A percentile compares a stretch with the other conserved stretches of the same genome.
Conservation (phyloP, 768 basidiomycete genomes). For the Boletus barrowsii region DNA sequence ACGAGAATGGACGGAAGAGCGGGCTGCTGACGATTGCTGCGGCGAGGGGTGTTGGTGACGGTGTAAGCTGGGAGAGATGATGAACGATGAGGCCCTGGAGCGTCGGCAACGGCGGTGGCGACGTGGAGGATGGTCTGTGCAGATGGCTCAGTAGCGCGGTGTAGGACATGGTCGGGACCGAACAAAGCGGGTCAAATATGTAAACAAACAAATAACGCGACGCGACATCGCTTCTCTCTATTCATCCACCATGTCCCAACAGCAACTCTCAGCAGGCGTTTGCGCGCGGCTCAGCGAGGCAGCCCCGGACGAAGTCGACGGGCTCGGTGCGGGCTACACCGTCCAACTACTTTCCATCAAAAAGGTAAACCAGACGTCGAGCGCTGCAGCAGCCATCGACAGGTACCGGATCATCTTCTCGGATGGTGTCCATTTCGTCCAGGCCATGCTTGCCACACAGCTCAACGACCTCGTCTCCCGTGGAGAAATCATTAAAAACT, state of each 20-base stretch:
- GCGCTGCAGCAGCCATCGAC: conserved; percentile 40
- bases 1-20: conserved; percentile 30
- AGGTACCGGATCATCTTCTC: conserved; percentile 83
- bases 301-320: conserved; percentile 27
- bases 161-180: conserved; percentile 18
- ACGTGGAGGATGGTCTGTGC: conserved; percentile 22
- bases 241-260: conserved; percentile 38
- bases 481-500: conserved; percentile 58
- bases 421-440: conserved; percentile 82
- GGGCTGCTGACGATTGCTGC: conserved; percentile 32
- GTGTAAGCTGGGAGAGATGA: conserved; percentile 26
- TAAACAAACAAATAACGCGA: conserved; percentile 13
- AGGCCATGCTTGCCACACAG: conserved; percentile 94
- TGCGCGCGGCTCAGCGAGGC: conserved; percentile 48
- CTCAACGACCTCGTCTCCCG: conserved; percentile 73
- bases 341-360: conserved; percentile 86
- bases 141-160: conserved; percentile 24
- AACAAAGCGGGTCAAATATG: conserved; percentile 1
- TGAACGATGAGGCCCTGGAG: conserved; percentile 28
- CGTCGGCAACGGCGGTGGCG: conserved; percentile 14
- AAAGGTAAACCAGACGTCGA: conserved; percentile 49
- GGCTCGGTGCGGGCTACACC: conserved; percentile 38
- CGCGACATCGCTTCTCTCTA: conserved; percentile 5
- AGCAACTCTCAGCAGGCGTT: conserved; percentile 50
- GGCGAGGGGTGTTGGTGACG: conserved; percentile 32